Percentiles rank a stretch among this genome's conserved stretches.
These are phyloP conservation scores for Dryas drummondii DNA, from an alignment of 306 rosid genomes.

Conservation along the genomic window DNA sequence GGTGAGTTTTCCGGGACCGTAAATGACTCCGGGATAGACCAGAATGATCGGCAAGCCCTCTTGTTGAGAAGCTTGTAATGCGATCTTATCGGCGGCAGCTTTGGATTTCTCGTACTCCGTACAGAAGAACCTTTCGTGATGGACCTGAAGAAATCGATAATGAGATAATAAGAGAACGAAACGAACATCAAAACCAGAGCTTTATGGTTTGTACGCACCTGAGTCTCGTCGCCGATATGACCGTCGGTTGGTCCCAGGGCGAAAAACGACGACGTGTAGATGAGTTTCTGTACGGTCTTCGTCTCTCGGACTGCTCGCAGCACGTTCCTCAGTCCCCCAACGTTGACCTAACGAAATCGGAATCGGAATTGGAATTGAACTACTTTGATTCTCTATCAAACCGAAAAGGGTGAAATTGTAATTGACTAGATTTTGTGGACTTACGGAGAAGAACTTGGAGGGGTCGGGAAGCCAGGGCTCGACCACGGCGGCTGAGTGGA, in stretches of 20 bases:
- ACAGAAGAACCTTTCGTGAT: conserved; percentile 72
- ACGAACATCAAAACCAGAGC: neutral
- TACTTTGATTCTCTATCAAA: neutral
- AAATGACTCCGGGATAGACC: conserved; percentile 89
- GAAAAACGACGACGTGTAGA: conserved; percentile 86
- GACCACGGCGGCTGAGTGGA: conserved; percentile 87
- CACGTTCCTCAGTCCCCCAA: conserved; percentile 74
- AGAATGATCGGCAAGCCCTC: conserved; percentile 63
- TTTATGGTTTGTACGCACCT: conserved; percentile 27
- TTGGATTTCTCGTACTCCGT: conserved; percentile 93
- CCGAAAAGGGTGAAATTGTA: neutral
- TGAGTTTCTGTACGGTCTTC: conserved; percentile 57
- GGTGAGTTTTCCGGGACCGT: conserved; percentile 85
- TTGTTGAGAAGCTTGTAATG: conserved; percentile 53
- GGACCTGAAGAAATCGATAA: conserved; percentile 39
- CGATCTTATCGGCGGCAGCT: conserved; percentile 67
- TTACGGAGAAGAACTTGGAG: conserved; percentile 64
- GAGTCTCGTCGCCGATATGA: conserved; percentile 63
- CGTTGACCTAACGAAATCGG: conserved; percentile 54
- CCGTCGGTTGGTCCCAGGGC: conserved; percentile 84
- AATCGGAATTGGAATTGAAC: neutral
- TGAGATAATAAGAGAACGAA: neutral
- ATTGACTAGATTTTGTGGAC: neutral
- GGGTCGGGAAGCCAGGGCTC: conserved; percentile 98
- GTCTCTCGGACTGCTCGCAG: conserved; percentile 69